phyloP scores from a whole-genome alignment of 2,329 filamentous ascomycete genomes.

The Penicillium sumatraense region DNA sequence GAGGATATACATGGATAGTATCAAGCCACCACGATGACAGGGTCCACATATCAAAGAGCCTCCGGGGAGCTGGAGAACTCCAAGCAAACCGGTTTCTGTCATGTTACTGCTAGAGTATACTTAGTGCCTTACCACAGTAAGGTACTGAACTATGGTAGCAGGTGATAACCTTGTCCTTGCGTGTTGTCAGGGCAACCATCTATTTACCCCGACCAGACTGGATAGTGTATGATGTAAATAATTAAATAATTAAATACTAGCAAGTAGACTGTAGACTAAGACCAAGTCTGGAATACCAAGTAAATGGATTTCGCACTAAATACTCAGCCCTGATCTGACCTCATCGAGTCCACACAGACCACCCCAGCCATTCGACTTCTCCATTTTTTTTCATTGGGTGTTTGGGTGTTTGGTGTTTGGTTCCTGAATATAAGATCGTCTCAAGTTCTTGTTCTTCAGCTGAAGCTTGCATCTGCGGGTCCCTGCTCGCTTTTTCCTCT shows the following conservation, averaged over 20 bases:
- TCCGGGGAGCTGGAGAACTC: not conserved
- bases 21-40: conserved; percentile 2
- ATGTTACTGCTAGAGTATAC: not conserved
- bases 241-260: no score
- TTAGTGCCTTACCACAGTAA: no score
- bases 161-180: no score
- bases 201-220: conserved; percentile 17
- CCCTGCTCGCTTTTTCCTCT: conserved; percentile 10
- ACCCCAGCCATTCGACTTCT: conserved; percentile 6
- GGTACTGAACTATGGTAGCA: no score
- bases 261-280: no score
- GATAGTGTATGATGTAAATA: no score
- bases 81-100: not conserved
- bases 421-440: not conserved
- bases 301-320: not conserved
- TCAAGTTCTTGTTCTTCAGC: no score
- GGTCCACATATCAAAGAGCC: not conserved
- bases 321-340: conserved; percentile 13
- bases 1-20: not conserved
- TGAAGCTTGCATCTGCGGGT: no score
- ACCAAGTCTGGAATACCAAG: no score
- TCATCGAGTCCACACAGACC: conserved; percentile 25
- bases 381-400: no score
- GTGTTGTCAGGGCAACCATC: conserved; percentile 25
- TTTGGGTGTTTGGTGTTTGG: no score